Evolutionary conservation across 2,329 filamentous ascomycete species (phyloP), one percentile per base, ranked within the genome.

Genomic region (Macrophomina phaseolina): DNA sequence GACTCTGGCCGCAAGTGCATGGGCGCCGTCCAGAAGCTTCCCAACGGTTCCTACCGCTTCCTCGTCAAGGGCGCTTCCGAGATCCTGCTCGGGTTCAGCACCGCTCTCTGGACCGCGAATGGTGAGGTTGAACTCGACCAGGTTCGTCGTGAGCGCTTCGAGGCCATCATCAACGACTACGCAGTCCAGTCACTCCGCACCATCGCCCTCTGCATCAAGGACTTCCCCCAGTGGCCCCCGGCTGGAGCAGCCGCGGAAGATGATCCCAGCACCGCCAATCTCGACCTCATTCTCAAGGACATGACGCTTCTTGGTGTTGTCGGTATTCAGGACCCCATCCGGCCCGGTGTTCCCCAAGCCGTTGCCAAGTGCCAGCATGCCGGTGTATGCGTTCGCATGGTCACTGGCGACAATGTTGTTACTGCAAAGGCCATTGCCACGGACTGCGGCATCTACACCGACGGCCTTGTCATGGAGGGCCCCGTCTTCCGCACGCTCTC

Each of bases 361-460:
- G 91, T 94, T 34, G 82, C 82, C 67, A 84, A 89, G 67, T 94
- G 91, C 74, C 90, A 94, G 75, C 84, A 86, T 66, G 91, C 91
- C 4, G 91, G 91, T 68, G 91, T 94, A 11, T 86, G 90, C 68
- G 91, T 94, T 18, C 90, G 91, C 73, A 94, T 94, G 91, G 91
- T 94, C 2, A 94, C 91, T 4, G 91, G 91, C 69, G 91, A 94
- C 80, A 94, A 94, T 79, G 88, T 90, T 71, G 81, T 91, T 67
- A 94, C 91, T 7, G 91, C 91, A 1, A 87, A 91, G 75, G 90
- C 91, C 28, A 94, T 94, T 72, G 91, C 91, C 23, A 85, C 85
- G 70, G 91, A 94, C 72, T 93, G 91, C 75, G 91, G 91, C 48
- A 94, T 94, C 68, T 84, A 91, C 66, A 87, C 88, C 48, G 79